Base-by-base conservation (phyloP, 176 grass and related monocot genomes). In the Lolium rigidum region DNA sequence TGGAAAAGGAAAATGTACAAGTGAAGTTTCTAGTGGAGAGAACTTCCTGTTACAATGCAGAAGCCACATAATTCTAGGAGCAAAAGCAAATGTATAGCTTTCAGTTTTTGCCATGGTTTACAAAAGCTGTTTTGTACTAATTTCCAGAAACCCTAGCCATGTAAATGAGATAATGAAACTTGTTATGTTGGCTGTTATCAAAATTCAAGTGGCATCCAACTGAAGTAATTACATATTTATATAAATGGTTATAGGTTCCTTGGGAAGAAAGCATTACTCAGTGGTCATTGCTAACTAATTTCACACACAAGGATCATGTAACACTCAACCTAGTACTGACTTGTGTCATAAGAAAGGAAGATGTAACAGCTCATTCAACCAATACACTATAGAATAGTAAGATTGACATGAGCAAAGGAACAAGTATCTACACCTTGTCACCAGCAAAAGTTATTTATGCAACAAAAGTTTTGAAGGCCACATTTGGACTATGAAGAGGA, bases 271-370 rank as follows among this genome's bases (percentile, higher is more conserved):
- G 6, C 63, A 46, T 59, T 28, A 59, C 35, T 70, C 16, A 1
- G 37, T 69, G 46, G 49, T 67, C 31, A 85, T 1, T 35, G 31
- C 31, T 35, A 35, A 35, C 71, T 54, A 22, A 54, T 85, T 68
- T 78, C 74, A 78, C 55, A 55, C 17, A 37, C 74, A 56, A 86
- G 63, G 75, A 86, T 16, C 68, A 59, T 86, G 74, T 59, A 78
- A 35, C 75, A 86, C 28, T 43, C 59, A 77, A 77, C 83, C 47
- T 78, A 86, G 49, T 16, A 58, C 35, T 86, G 35, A 68, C 47
- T 78, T 78, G 21, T 10, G n/a, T 58, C 84, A 47, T 86, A 86
- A 86, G 75, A 9, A 69, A 85, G 74, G 83, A 86, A 78, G 35
- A 78, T 48, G 39, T 78, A 79, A 70, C 83, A 85, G 43, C 49